Evolutionary conservation across 192 early-diverging fungal genomes (phyloP).

Genomic region (Physocladia obscura): DNA sequence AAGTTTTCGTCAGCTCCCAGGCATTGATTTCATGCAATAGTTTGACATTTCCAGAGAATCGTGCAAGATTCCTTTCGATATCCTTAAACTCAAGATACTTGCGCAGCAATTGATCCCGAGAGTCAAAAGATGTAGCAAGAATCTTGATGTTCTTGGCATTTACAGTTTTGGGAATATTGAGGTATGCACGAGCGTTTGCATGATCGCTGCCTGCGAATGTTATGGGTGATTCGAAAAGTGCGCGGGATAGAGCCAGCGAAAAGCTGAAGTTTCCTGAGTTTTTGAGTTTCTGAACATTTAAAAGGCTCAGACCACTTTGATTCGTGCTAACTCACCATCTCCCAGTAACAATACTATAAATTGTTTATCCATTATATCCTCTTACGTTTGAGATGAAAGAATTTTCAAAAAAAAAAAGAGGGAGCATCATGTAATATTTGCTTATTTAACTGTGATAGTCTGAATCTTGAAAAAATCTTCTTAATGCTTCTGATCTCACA

Average conservation of each 20-base stretch:
- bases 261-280: conserved; percentile 51
- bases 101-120: conserved; percentile 35
- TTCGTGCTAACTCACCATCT: no score
- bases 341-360: no score
- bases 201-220: not conserved
- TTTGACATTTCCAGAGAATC: conserved; percentile 23
- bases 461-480: not conserved
- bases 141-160: conserved; percentile 28
- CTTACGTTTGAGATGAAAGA: no score
- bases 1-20: conserved; percentile 47
- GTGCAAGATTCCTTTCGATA: conserved; percentile 31
- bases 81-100: conserved; percentile 50
- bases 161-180: conserved; percentile 18
- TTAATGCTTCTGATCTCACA: not conserved
- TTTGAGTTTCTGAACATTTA: not conserved
- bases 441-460: no score
- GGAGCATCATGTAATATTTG: no score
- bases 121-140: conserved; percentile 50
- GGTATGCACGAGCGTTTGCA: conserved; percentile 10
- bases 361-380: no score
- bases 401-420: no score
- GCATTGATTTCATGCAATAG: conserved; percentile 55
- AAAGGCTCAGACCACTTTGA: no score
- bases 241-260: conserved; percentile 44
- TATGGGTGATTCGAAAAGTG: conserved; percentile 31